Conservation (phyloP, 1,284 basidiomycete species). For the Lignosus rhinocerotis region DNA sequence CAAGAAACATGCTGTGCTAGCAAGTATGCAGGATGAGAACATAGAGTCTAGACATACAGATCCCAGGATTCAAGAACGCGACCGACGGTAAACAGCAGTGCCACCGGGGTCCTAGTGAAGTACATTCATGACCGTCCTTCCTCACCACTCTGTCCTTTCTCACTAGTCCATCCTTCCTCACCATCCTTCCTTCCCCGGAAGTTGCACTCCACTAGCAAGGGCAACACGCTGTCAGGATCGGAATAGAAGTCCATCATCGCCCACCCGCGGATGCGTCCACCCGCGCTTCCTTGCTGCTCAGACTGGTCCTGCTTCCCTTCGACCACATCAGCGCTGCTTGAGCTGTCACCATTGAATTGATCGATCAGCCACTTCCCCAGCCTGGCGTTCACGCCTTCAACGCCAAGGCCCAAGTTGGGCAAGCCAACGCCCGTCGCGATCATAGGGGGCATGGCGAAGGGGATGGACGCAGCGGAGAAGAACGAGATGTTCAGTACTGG, state of each 20-base stretch:
- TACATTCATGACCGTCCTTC: too few species aligned
- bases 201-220: conserved; percentile 76
- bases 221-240: conserved; percentile 57
- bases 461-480: conserved; percentile 81
- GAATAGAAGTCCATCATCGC: conserved; percentile 69
- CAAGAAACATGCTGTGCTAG: too few species aligned
- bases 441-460: conserved; percentile 70
- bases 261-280: conserved; percentile 65
- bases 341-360: conserved; percentile 12
- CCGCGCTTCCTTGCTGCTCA: conserved; percentile 7
- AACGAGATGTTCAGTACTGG: conserved; percentile 69
- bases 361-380: conserved; percentile 70
- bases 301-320: not conserved
- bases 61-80: too few species aligned
- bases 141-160: conserved; percentile 43
- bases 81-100: too few species aligned
- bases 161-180: conserved; percentile 52
- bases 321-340: not conserved
- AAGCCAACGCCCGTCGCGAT: conserved; percentile 82
- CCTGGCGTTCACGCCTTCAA: conserved; percentile 81
- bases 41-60: too few species aligned
- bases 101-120: conserved; percentile 20
- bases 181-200: conserved; percentile 52
- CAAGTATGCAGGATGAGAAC: too few species aligned
- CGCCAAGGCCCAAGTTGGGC: conserved; percentile 70